A percentile compares a stretch with the other conserved stretches of the same genome.
Conservation (phyloP, 805 yeast genomes). For the Metschnikowia noctiluminum region DNA sequence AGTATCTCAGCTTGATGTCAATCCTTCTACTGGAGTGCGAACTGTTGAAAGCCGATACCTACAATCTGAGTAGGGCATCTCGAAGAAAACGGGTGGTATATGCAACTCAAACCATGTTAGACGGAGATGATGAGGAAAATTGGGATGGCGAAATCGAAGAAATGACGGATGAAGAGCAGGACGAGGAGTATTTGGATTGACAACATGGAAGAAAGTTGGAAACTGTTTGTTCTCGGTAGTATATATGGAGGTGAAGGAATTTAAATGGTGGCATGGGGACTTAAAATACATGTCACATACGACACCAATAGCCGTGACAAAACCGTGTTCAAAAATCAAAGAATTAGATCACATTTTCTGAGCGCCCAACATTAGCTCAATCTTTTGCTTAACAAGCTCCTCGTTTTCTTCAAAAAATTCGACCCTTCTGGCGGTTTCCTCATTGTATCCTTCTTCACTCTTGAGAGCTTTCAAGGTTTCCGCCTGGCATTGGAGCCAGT, state of each 20-base stretch:
- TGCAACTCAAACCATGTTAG: slow-evolving; percentile 5
- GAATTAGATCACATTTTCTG: slow-evolving; percentile 13
- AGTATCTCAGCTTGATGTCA: slow-evolving; percentile 26
- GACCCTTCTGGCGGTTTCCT: slow-evolving; percentile 82
- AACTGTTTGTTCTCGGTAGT: neutral
- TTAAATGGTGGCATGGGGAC: neutral
- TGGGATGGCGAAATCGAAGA: slow-evolving; percentile 11
- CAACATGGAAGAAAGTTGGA: neutral
- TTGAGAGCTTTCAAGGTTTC: slow-evolving; percentile 81
- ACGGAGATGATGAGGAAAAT: slow-evolving; percentile 7
- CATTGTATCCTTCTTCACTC: slow-evolving; percentile 87
- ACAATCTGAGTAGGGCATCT: slow-evolving; percentile 9
- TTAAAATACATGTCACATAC: no score
- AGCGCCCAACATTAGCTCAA: slow-evolving; percentile 68
- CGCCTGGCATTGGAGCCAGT: slow-evolving; percentile 76
- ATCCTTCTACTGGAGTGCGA: slow-evolving; percentile 24
- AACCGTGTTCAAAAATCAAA: no score
- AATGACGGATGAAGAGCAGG: slow-evolving; percentile 14
- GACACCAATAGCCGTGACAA: no score
- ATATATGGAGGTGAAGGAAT: neutral
- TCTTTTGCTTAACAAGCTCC: slow-evolving; percentile 65
- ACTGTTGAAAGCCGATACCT: slow-evolving; percentile 4
- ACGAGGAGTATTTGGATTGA: slow-evolving; percentile 11
- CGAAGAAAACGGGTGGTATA: slow-evolving; percentile 17
- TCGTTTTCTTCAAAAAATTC: slow-evolving; percentile 73